Base-by-base conservation (phyloP, 2,329 filamentous ascomycete species). In the Knufia petricola region DNA sequence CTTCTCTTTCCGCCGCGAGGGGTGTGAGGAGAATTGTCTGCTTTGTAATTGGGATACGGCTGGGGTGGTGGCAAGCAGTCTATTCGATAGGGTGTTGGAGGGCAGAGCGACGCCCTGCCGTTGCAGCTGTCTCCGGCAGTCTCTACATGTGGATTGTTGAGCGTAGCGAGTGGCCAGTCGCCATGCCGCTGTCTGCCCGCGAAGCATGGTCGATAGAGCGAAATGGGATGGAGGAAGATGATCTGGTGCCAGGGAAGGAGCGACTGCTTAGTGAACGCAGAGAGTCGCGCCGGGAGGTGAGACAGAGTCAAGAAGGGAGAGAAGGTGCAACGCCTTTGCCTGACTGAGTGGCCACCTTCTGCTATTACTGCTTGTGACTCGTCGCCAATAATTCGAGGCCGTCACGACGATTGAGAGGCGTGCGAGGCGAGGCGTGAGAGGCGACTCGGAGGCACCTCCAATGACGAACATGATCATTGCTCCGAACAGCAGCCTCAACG, bases 151-250 rank as follows among this genome's bases (percentile, higher is more conserved):
- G 10, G 44, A 48, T 48, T 67, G 69, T 59, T 69, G 67, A 51
- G 71, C 69, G 58, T 70, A 69, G 56, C 71, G 72, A 61, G 78
- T 70, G 59, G 77, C 78, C 65, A 71, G 69, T 70, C 79, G 76
- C 80, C 79, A 84, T 68, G 78, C 76, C 61, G 82, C 66, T 57
- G 75, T 76, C 66, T 79, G 77, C 61, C 77, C 74, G 69, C 79
- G 78, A 64, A 80, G 72, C 80, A 83, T 84, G 65, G 40, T 40
- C 23, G 15, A 32, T n/a, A n/a, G n/a, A n/a, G n/a, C n/a, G n/a
- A n/a, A n/a, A n/a, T n/a, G n/a, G n/a, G n/a, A n/a, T n/a, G n/a
- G n/a, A n/a, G n/a, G n/a, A n/a, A n/a, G n/a, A n/a, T n/a, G n/a
- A n/a, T 26, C 24, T 15, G 24, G 9, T 19, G 13, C 17, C n/a